phyloP scores from a whole-genome alignment of 495 filamentous ascomycete genomes.

The Penicillium egyptiacum region DNA sequence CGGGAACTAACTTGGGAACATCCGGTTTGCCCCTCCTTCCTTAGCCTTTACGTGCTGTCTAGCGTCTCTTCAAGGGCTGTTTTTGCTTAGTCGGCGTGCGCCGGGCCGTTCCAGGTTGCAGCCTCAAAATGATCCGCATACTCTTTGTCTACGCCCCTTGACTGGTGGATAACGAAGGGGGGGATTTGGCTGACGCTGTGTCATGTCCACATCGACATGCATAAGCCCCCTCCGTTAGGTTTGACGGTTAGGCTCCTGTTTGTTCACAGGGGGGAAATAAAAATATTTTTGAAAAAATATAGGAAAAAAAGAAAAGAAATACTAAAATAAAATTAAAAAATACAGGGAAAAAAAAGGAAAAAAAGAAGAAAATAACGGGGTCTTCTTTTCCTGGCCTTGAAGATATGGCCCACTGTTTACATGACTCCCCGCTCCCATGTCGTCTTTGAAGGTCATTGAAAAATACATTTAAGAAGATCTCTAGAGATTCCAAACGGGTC shows the following conservation, averaged over 20 bases:
- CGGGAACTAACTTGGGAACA: conserved; percentile 9
- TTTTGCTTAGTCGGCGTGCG: conserved; percentile 44
- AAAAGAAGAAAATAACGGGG: conserved; percentile 22
- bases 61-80: conserved; percentile 45
- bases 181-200: conserved; percentile 40
- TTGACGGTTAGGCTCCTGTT: conserved; percentile 45
- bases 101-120: conserved; percentile 55
- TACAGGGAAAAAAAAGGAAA: conserved; percentile 11
- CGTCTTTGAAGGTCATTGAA: conserved; percentile 22
- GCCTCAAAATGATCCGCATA: conserved; percentile 54
- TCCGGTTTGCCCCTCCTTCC: conserved; percentile 8
- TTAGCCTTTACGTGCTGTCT: conserved; percentile 29
- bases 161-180: conserved; percentile 42
- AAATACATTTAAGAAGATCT: conserved; percentile 26
- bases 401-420: conserved; percentile 46
- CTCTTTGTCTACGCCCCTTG: conserved; percentile 35
- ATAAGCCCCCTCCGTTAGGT: conserved; percentile 42
- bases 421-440: conserved; percentile 45
- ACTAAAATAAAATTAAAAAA: conserved; percentile 7
- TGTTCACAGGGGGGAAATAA: conserved; percentile 24
- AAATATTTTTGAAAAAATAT: conserved; percentile 3
- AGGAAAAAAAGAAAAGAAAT: conserved; percentile 10
- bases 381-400: conserved; percentile 26
- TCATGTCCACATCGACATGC: conserved; percentile 40
- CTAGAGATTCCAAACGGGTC: conserved; percentile 20